phyloP scores from a whole-genome alignment of 352 stramenopile genomes.

The Globisporangium polare region DNA sequence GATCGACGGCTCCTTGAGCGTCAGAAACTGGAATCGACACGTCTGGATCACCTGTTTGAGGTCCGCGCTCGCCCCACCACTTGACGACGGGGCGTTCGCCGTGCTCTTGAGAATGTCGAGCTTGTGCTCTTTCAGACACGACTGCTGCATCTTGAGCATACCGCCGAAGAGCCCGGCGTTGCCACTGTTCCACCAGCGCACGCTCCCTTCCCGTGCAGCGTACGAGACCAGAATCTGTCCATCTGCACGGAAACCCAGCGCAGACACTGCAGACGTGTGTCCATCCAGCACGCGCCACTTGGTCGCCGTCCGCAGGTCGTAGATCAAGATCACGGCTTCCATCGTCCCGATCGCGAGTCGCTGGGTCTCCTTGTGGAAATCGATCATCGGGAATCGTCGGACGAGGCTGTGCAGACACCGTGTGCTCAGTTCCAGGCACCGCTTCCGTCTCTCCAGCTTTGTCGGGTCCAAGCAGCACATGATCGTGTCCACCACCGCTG shows the following conservation, averaged over 20 bases:
- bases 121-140: constrained; percentile 83
- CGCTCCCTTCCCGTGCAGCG: constrained; percentile 66
- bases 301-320: constrained; percentile 81
- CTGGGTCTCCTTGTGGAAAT: constrained; percentile 87
- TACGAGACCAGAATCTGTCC: constrained; percentile 84
- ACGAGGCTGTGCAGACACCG: constrained; percentile 80
- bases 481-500: constrained; percentile 80
- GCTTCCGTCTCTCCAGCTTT: constrained; percentile 74
- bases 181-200: constrained; percentile 85
- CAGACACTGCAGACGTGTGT: constrained; percentile 67
- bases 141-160: constrained; percentile 88
- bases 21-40: constrained; percentile 78
- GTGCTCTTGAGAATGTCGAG: constrained; percentile 43
- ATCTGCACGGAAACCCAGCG: constrained; percentile 63
- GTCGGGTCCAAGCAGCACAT: constrained; percentile 84
- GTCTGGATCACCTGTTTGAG: constrained; percentile 84
- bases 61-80: constrained; percentile 52
- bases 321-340: constrained; percentile 87
- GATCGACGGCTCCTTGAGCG: constrained; percentile 42
- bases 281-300: constrained; percentile 88
- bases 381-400: constrained; percentile 81
- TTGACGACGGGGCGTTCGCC: constrained; percentile 43
- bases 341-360: constrained; percentile 82
- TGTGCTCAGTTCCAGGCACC: constrained; percentile 75
- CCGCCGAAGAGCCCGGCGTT: constrained; percentile 72